Conservation (phyloP, 495 filamentous ascomycete species). For the Penicillium turbatum region DNA sequence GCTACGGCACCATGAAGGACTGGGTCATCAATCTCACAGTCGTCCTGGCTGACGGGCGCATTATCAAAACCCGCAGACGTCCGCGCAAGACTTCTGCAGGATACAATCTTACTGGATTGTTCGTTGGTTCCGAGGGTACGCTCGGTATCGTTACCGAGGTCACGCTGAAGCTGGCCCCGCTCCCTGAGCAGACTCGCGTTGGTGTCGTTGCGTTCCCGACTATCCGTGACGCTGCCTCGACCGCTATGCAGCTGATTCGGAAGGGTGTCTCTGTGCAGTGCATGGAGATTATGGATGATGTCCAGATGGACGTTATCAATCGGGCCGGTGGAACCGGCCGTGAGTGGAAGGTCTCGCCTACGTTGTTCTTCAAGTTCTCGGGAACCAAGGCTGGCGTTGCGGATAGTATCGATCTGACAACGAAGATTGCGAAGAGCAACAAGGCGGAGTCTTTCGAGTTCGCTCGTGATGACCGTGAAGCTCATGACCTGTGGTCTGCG, state of each 20-base stretch:
- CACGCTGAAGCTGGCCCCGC: constrained; percentile 75
- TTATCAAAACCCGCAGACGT: constrained; percentile 72
- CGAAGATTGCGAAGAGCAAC: constrained; percentile 56
- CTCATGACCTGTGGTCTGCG: constrained; percentile 78
- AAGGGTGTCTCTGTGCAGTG: constrained; percentile 81
- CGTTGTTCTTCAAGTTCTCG: constrained; percentile 92
- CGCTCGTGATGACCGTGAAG: constrained; percentile 63
- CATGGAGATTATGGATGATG: constrained; percentile 89
- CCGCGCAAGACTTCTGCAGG: constrained; percentile 75
- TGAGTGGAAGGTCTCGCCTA: constrained; percentile 73
- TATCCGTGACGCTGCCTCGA: constrained; percentile 74
- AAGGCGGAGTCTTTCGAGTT: constrained; percentile 74
- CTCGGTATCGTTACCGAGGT: constrained; percentile 85
- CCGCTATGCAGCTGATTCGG: constrained; percentile 73
- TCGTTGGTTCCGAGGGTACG: constrained; percentile 91
- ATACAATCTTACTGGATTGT: constrained; percentile 80
- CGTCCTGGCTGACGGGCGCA: constrained; percentile 84
- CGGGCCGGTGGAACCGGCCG: constrained; percentile 65
- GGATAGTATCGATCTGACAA: constrained; percentile 75
- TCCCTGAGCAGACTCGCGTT: constrained; percentile 73
- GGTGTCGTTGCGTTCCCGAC: constrained; percentile 77
- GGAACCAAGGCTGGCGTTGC: constrained; percentile 72
- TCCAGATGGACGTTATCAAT: constrained; percentile 94
- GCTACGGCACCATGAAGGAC: constrained; percentile 95
- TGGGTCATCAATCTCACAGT: constrained; percentile 91